Conservation (phyloP, 345 rosid genomes). For the Aethionema arabicum region DNA sequence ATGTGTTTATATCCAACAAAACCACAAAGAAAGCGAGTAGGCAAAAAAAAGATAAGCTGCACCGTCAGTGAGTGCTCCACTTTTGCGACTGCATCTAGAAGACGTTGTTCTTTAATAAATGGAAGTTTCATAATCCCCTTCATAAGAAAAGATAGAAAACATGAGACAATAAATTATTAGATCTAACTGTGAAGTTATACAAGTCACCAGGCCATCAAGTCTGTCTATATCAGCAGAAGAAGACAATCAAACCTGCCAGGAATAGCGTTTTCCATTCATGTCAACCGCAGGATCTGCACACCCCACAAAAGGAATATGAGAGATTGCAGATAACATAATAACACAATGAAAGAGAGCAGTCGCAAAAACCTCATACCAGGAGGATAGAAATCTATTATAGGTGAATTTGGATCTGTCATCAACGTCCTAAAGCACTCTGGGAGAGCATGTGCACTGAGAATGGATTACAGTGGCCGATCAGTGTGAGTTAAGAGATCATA, state of each 20-base stretch:
- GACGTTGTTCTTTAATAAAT: slow-evolving; percentile 85
- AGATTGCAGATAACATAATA: slow-evolving; percentile 22
- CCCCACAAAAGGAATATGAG: slow-evolving; percentile 24
- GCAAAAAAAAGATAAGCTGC: slow-evolving; percentile 27
- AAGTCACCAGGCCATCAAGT: slow-evolving; percentile 2
- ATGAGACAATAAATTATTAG: slow-evolving; percentile 12
- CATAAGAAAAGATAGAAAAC: slow-evolving; percentile 16
- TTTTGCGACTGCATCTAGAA: slow-evolving; percentile 64
- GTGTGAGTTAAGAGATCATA: slow-evolving; percentile 7
- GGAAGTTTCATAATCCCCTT: slow-evolving; percentile 90
- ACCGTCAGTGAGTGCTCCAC: slow-evolving; percentile 75
- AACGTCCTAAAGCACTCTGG: slow-evolving; percentile 69
- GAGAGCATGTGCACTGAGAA: slow-evolving; percentile 88
- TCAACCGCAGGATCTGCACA: slow-evolving; percentile 82
- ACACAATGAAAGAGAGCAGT: slow-evolving; percentile 6
- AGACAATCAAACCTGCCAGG: slow-evolving; percentile 74
- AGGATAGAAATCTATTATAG: slow-evolving; percentile 88
- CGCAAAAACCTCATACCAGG: slow-evolving; percentile 47
- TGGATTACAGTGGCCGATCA: slow-evolving; percentile 18
- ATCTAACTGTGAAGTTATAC: slow-evolving; percentile 6
- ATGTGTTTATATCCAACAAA: not conserved
- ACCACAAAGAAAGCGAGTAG: not conserved
- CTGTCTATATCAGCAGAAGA: slow-evolving; percentile 18
- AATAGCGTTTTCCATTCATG: slow-evolving; percentile 87
- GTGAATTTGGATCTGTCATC: slow-evolving; percentile 87